Evolutionary conservation across 169 alveolate species (phyloP).

Genomic region (Plasmodium yoelii): DNA sequence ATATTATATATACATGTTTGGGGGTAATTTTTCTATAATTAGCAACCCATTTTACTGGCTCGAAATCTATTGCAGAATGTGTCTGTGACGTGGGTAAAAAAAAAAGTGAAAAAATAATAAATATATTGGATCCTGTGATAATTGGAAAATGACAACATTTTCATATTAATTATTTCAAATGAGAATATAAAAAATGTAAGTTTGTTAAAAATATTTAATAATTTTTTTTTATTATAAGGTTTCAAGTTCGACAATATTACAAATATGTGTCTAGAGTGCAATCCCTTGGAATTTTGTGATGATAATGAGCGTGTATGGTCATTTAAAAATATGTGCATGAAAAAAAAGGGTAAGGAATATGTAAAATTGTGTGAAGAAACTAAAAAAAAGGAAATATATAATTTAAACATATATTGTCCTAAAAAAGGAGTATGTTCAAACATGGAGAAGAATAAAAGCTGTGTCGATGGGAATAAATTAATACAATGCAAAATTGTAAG

Average conservation of each 20-base stretch:
- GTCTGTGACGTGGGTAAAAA: constrained; percentile 51
- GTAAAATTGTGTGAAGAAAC: constrained; percentile 28
- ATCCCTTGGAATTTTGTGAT: constrained; percentile 34
- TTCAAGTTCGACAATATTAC: constrained; percentile 13
- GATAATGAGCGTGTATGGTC: constrained; percentile 41
- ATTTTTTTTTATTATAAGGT: constrained; percentile 19
- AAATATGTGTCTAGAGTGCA: constrained; percentile 31
- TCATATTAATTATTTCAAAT: constrained; percentile 1
- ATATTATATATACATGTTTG: background rate
- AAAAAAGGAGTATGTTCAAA: constrained; percentile 64
- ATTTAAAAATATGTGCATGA: constrained; percentile 43
- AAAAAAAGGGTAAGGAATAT: constrained; percentile 23
- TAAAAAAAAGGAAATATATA: constrained; percentile 19
- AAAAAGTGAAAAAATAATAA: constrained; percentile 14
- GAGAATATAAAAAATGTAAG: background rate
- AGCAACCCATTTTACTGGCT: constrained; percentile 49
- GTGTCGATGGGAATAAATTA: constrained; percentile 61
- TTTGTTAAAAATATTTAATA: background rate
- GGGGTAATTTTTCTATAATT: background rate
- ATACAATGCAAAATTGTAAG: constrained; percentile 74
- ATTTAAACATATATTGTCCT: constrained; percentile 33
- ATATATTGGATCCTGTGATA: background rate
- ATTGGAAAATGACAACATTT: background rate
- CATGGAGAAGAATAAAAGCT: constrained; percentile 17
- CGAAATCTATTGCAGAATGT: constrained; percentile 29